Conservation (phyloP, 176 grass and related monocot genomes). For the Carex parvula region DNA sequence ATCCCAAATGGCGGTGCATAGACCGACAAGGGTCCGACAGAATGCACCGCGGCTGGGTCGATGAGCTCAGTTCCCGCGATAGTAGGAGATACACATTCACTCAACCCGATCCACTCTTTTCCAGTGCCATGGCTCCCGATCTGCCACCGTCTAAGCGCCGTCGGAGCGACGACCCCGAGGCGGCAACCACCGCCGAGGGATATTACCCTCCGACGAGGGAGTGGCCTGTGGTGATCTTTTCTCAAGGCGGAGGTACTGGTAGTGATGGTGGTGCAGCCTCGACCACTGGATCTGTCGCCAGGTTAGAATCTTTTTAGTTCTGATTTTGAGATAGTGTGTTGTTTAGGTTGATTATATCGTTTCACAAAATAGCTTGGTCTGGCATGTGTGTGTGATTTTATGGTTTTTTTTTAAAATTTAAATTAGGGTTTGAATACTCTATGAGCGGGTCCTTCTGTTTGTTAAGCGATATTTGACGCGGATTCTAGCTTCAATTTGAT, state of each 20-base stretch:
- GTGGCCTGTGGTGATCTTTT: slow-evolving; percentile 56
- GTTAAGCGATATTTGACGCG: background rate
- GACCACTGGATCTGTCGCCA: background rate
- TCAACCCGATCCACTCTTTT: background rate
- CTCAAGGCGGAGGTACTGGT: background rate
- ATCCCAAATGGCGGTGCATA: background rate
- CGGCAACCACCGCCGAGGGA: background rate
- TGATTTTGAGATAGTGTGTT: background rate
- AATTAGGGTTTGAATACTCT: background rate
- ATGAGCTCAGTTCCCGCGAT: background rate
- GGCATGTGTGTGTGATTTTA: slow-evolving; percentile 16
- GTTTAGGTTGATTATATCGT: background rate
- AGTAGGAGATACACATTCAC: background rate
- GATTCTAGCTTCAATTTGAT: background rate
- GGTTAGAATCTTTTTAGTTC: background rate
- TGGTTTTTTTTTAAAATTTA: background rate
- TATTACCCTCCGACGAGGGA: background rate
- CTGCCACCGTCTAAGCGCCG: slow-evolving; percentile 22
- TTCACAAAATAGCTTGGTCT: background rate
- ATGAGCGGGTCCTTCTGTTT: background rate
- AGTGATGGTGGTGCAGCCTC: background rate
- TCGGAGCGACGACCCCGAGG: background rate
- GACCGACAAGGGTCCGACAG: background rate
- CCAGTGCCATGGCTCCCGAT: slow-evolving; percentile 1
- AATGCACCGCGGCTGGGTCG: background rate